These are phyloP conservation scores for Saccharomycopsis olivae DNA, from an alignment of 805 yeast genomes.

Conservation along the genomic window DNA sequence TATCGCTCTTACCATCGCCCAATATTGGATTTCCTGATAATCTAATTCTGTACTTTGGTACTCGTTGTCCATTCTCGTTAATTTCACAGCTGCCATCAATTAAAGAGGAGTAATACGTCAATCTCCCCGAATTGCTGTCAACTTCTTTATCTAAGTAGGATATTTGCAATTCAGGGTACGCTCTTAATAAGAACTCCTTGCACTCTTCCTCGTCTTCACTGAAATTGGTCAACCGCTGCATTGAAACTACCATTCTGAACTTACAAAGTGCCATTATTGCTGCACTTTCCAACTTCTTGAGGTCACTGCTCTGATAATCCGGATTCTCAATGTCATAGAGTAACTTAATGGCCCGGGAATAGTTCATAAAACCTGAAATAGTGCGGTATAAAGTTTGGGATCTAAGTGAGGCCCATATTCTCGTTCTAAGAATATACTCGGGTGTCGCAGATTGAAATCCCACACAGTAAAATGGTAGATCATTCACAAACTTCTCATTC, in stretches of 20 bases:
- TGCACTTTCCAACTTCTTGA: slow-evolving; percentile 22
- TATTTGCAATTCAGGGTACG: slow-evolving; percentile 59
- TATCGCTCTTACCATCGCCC: slow-evolving; percentile 81
- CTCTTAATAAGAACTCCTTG: slow-evolving; percentile 47
- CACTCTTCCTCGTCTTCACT: slow-evolving; percentile 47
- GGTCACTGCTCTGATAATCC: slow-evolving; percentile 15
- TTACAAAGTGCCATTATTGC: slow-evolving; percentile 48
- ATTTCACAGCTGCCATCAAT: slow-evolving; percentile 64
- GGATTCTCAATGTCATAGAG: slow-evolving; percentile 49
- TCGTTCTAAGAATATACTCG: slow-evolving; percentile 47
- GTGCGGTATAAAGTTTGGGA: slow-evolving; percentile 70
- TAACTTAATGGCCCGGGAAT: slow-evolving; percentile 55
- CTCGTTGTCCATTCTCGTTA: slow-evolving; percentile 43
- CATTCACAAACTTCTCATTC: slow-evolving; percentile 30
- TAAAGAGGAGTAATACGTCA: slow-evolving; percentile 45
- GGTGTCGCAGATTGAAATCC: slow-evolving; percentile 57
- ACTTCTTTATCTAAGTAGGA: slow-evolving; percentile 48
- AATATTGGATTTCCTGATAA: slow-evolving; percentile 74
- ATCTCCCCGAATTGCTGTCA: slow-evolving; percentile 18
- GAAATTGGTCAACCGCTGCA: slow-evolving; percentile 50
- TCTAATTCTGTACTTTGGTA: slow-evolving; percentile 52
- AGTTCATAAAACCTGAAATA: slow-evolving; percentile 64
- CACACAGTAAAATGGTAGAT: slow-evolving; percentile 50
- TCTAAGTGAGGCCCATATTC: slow-evolving; percentile 69
- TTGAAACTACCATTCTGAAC: slow-evolving; percentile 53